Conservation (phyloP, 148 eudicot species). For the Pouteria glomerata region DNA sequence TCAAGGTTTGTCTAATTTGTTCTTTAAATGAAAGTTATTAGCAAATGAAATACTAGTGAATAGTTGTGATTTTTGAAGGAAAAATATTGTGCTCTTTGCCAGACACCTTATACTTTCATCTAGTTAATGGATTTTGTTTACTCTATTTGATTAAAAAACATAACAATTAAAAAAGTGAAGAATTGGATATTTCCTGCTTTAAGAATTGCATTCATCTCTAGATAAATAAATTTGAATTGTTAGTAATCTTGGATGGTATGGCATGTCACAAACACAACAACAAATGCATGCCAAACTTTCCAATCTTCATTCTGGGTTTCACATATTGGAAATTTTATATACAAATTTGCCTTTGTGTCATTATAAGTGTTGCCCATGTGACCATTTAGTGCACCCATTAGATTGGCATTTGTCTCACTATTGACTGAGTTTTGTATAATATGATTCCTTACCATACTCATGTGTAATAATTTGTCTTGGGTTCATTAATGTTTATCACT, state of each 20-base stretch:
- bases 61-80: background rate
- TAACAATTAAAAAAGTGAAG: too few species aligned
- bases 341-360: background rate
- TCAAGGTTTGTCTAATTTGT: constrained; percentile 47
- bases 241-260: too few species aligned
- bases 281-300: background rate
- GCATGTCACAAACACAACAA: background rate
- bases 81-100: background rate
- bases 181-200: background rate
- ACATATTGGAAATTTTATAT: background rate
- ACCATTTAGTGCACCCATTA: background rate
- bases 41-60: background rate
- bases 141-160: background rate
- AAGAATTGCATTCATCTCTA: too few species aligned
- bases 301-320: background rate
- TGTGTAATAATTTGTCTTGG: background rate
- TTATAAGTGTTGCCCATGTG: background rate
- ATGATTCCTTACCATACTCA: background rate
- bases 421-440: background rate
- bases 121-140: background rate
- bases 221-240: too few species aligned
- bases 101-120: background rate
- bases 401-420: background rate
- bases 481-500: background rate
- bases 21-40: background rate